These are phyloP conservation scores for Sparassis latifolia DNA, from an alignment of 1,284 basidiomycete genomes.

Conservation along the genomic window DNA sequence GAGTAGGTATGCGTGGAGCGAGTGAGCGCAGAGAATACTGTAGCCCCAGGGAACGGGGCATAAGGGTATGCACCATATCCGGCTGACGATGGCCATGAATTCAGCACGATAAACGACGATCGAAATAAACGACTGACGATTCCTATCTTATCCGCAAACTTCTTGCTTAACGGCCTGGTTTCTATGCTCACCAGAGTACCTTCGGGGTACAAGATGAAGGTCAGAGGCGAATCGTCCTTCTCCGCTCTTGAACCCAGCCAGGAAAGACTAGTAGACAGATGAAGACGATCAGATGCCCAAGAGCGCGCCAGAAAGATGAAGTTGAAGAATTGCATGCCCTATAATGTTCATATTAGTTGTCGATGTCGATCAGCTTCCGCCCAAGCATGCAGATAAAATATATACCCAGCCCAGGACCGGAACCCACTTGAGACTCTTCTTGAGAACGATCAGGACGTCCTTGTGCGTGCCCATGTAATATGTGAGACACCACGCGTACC, in stretches of 20 bases:
- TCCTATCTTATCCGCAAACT: conserved; percentile 77
- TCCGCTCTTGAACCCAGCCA: conserved; percentile 55
- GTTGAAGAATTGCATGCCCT: conserved; percentile 89
- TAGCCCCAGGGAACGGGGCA: conserved; percentile 89
- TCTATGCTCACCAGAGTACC: conserved; percentile 84
- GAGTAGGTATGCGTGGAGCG: conserved; percentile 65
- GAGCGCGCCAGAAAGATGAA: conserved; percentile 88
- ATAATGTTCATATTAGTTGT: not conserved
- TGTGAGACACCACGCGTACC: conserved; percentile 85
- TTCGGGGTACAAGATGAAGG: conserved; percentile 88
- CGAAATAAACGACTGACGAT: conserved; percentile 41
- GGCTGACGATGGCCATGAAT: conserved; percentile 36
- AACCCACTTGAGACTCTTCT: conserved; percentile 83
- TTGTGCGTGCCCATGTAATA: conserved; percentile 71
- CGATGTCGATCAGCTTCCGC: not conserved
- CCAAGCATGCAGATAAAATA: conserved; percentile 6
- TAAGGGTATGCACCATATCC: conserved; percentile 74
- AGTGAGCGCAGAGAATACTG: conserved; percentile 82
- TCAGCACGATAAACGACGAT: not conserved
- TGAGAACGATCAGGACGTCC: conserved; percentile 84
- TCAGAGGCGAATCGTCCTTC: conserved; percentile 62
- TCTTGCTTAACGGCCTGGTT: conserved; percentile 78
- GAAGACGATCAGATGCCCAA: conserved; percentile 75
- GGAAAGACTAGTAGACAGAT: conserved; percentile 54
- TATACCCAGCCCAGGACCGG: conserved; percentile 86